Base-by-base conservation (phyloP, 805 yeast species). In the Candida sphagnicola region DNA sequence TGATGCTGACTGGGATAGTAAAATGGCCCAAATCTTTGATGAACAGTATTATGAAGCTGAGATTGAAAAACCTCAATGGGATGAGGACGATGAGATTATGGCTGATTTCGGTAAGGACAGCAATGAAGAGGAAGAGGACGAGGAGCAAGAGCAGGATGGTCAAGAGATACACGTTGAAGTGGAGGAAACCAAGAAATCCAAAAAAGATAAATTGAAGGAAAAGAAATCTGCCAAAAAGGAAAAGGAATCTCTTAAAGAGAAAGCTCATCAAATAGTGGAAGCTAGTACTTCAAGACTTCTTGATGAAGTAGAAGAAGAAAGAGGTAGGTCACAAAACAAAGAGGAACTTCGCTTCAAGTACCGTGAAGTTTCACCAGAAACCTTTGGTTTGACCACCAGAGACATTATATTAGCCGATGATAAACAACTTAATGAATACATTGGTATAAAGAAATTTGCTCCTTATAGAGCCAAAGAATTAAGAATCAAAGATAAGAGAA, bases 381-480 rank as follows among this genome's bases (percentile, higher is more conserved):
- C 89, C 8, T 93, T 77, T 64, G 98, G 98, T 10, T 71, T 93
- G 35, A 72, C 85, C 0, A 75, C 93, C 0, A 74, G 93, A 45
- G 99, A 93, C 51, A 93, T 93, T 34, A 69, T 93, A 38, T 65
- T 87, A 42, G 99, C 99, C 11, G 91, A 86, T 54, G 99, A 93
- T 58, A 72, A 75, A 44, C 85, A 83, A 35, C 71, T 93, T 60
- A 93, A 93, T 61, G 83, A 81, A 40, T 89, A 73, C 53, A 82
- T 89, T 41, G 93, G 96, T 16, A 67, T 93, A 51, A 91, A 91
- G 69, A 90, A 90, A 61, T 80, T 93, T 48, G 97, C 98, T 0
- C 91, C 98, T 19, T 93, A 86, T 59, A 79, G 96, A 58, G 78
- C 87, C 17, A 76, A 76, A 47, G 95, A 85, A 42, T 70, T 74